These are phyloP conservation scores for Boletus tylopilopsis DNA, from an alignment of 768 basidiomycete genomes.

Conservation along the genomic window DNA sequence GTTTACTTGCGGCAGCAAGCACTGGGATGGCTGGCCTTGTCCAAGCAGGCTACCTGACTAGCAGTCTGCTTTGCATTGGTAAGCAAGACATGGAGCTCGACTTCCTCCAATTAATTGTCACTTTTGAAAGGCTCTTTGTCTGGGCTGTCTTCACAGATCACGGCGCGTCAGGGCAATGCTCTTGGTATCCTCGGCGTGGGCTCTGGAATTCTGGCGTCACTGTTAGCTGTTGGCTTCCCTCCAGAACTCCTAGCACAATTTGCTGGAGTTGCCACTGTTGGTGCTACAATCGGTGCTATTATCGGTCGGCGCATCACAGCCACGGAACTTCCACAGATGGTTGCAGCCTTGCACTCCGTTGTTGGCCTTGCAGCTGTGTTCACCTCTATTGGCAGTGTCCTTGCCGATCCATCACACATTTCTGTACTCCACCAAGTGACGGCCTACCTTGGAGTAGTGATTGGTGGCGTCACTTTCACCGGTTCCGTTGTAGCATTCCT, in stretches of 20 bases:
- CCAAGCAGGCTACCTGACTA: conserved; percentile 83
- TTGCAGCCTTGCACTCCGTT: conserved; percentile 79
- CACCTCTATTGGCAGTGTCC: conserved; percentile 79
- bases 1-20: conserved; percentile 76
- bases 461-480: conserved; percentile 87
- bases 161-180: conserved; percentile 83
- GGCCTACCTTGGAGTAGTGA: conserved; percentile 82
- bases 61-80: conserved; percentile 86
- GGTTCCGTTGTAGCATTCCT: conserved; percentile 88
- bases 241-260: conserved; percentile 74
- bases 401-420: conserved; percentile 65
- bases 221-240: conserved; percentile 81
- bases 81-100: conserved; percentile 12
- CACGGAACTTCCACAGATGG: conserved; percentile 85
- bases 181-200: conserved; percentile 85
- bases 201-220: conserved; percentile 75
- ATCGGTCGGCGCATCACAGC: conserved; percentile 83
- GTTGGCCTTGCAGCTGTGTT: conserved; percentile 88
- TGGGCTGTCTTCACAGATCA: conserved; percentile 72
- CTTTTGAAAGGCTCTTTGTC: conserved; percentile 62
- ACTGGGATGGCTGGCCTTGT: conserved; percentile 85
- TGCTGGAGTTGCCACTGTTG: conserved; percentile 70
- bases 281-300: conserved; percentile 63
- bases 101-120: background rate
- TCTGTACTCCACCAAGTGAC: conserved; percentile 75